Conservation (phyloP, 139 green algal genomes). For the Chlamydomonas sp. region DNA sequence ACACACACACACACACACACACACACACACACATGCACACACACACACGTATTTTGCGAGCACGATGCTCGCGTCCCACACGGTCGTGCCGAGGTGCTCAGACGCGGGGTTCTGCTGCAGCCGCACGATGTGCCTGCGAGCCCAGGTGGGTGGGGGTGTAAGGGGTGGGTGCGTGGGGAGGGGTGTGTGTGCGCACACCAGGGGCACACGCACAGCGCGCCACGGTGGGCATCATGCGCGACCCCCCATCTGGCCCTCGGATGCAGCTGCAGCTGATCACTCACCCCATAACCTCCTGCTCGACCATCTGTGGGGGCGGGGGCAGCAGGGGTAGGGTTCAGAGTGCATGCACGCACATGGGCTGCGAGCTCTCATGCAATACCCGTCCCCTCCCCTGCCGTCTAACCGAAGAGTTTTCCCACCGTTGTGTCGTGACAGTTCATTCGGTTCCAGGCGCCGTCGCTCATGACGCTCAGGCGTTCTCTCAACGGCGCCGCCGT, state of each 20-base stretch:
- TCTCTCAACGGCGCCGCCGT: too few relatives aligned
- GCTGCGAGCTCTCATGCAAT: too few relatives aligned
- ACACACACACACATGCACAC: not conserved
- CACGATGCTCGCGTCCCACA: slow-evolving; percentile 88
- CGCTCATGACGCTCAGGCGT: not conserved
- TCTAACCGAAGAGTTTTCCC: too few relatives aligned
- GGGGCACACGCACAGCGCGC: not conserved
- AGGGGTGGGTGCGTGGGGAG: not conserved
- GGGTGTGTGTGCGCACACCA: not conserved
- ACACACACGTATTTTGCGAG: slow-evolving; percentile 75
- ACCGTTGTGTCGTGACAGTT: slow-evolving; percentile 7
- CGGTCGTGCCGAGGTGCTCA: slow-evolving; percentile 79
- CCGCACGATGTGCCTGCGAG: not conserved
- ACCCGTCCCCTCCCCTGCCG: too few relatives aligned
- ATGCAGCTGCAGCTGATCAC: not conserved
- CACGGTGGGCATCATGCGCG: not conserved
- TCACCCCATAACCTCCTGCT: slow-evolving; percentile 16
- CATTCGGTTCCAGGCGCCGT: slow-evolving; percentile 8
- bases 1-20: not conserved
- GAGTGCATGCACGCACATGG: too few relatives aligned
- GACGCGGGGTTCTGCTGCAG: slow-evolving; percentile 55
- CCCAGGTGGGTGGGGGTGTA: not conserved
- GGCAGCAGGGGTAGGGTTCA: too few relatives aligned
- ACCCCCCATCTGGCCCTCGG: not conserved
- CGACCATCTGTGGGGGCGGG: not conserved